phyloP scores from a whole-genome alignment of 2,329 filamentous ascomycete genomes.

The Setomelanomma holmii region DNA sequence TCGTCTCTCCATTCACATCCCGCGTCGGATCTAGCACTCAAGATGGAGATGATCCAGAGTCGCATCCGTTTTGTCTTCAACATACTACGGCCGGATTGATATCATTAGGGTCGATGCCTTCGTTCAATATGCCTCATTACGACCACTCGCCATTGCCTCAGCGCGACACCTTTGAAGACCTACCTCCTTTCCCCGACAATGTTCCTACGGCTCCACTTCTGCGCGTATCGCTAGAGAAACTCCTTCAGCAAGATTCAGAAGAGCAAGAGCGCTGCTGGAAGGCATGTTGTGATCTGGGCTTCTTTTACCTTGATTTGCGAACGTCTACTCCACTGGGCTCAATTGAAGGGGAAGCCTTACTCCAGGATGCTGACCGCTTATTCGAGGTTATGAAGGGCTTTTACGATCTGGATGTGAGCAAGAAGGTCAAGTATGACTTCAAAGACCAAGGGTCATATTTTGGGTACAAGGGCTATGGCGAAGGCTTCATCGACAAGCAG shows the following conservation, averaged over 20 bases:
- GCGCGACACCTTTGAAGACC: conserved; percentile 30
- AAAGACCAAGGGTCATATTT: conserved; percentile 59
- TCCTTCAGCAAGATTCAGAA: conserved; percentile 42
- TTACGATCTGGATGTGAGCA: conserved; percentile 57
- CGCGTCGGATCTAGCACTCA: not conserved
- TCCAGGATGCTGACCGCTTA: conserved; percentile 54
- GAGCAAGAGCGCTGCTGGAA: conserved; percentile 50
- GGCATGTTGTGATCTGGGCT: conserved; percentile 59
- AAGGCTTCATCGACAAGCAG: conserved; percentile 54
- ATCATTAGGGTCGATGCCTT: not conserved
- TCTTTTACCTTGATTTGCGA: conserved; percentile 64
- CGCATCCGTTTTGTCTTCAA: not conserved
- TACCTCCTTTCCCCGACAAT: conserved; percentile 53
- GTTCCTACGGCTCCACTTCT: conserved; percentile 51
- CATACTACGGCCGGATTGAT: not conserved
- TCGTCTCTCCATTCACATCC: not conserved
- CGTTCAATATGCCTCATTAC: conserved; percentile 29
- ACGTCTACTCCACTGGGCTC: not conserved
- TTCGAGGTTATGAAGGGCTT: conserved; percentile 56
- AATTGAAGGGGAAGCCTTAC: conserved; percentile 49
- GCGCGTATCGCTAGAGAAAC: conserved; percentile 50
- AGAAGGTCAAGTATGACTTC: conserved; percentile 64
- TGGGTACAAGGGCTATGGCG: conserved; percentile 59
- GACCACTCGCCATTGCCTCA: conserved; percentile 20
- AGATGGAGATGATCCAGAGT: not conserved